Conservation (phyloP, 352 stramenopile genomes). For the Phytophthora lateralis region DNA sequence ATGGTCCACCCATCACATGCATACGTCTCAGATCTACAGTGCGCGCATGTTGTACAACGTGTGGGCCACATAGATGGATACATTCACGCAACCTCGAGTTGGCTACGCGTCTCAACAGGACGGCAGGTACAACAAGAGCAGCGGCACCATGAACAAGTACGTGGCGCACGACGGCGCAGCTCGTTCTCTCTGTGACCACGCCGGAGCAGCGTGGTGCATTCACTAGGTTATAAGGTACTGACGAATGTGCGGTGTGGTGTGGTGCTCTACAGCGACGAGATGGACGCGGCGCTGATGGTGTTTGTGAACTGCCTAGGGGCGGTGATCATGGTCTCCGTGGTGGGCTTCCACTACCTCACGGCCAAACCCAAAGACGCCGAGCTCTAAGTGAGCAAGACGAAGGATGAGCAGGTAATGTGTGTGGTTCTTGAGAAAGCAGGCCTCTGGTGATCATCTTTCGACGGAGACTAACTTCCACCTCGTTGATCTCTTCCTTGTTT, state of each 20-base stretch:
- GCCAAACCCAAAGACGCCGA: conserved; percentile 82
- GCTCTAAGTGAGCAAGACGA: conserved; percentile 44
- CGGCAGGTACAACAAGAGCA: conserved; percentile 29
- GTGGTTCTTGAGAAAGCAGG: not conserved
- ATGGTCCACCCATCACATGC: not conserved
- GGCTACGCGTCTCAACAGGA: conserved; percentile 35
- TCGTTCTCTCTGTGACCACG: too few species aligned
- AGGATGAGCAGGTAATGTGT: conserved; percentile 9
- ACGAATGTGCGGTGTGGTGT: not conserved
- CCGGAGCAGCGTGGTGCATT: not conserved
- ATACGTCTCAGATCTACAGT: conserved; percentile 1
- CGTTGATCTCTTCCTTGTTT: conserved; percentile 3
- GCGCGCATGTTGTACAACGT: conserved; percentile 1
- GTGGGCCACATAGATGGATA: conserved; percentile 12
- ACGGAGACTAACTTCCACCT: conserved; percentile 6
- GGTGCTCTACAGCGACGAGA: conserved; percentile 67
- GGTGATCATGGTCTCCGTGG: conserved; percentile 88
- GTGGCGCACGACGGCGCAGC: conserved; percentile 8
- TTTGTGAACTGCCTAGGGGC: conserved; percentile 90
- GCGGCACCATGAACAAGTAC: conserved; percentile 53
- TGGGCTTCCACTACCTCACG: conserved; percentile 90
- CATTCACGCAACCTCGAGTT: conserved; percentile 6
- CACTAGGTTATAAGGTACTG: not conserved
- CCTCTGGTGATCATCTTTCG: not conserved
- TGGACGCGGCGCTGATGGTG: conserved; percentile 86